Evolutionary conservation across 2,329 filamentous ascomycete genomes (phyloP), one percentile per base, ranked within the genome.

Genomic region (Leptosphaerulina australis): DNA sequence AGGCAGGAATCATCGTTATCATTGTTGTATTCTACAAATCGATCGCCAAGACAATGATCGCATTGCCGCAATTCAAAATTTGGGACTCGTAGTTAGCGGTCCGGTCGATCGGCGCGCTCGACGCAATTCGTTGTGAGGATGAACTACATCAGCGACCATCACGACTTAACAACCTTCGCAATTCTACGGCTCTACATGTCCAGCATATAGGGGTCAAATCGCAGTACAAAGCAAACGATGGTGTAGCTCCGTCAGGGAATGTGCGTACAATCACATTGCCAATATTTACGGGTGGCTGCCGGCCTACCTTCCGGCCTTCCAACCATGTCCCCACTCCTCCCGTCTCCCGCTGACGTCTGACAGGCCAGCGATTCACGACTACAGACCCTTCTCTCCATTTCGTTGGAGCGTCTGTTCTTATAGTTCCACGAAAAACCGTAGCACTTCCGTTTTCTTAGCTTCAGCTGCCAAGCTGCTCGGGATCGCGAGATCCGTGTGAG

Each of bases 261-360:
- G 30, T 44, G 40, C 21, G 12, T 18, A 20, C 9, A n/a, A 18
- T 35, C 10, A 44, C 22, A 21, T 33, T 12, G 22, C 35, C 30
- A 28, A n/a, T 28, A 22, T 29, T 22, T 17, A 10, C 28, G 12
- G 12, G 29, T 47, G 17, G 28, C 15, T 37, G 17, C 18, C 44
- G 44, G 44, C 31, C 15, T 5, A 17, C 22, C 15, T 11, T 21
- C 21, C 44, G 29, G 9, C 12, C 3, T 46, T 7, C 22, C 30
- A 35, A 26, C 21, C 18, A 41, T 10, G 21, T 48, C 25, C 36
- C 24, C 24, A 31, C 31, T 43, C 45, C 45, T 38, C 45, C 45
- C 45, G 45, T 33, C 25, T 37, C 12, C 33, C 45, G 38, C 17
- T 49, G 31, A 43, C 45, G 33, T 22, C 25, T 43, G 45, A 49